Percentiles rank a stretch among this genome's conserved stretches.
Evolutionary conservation across 176 grass and related monocot genomes (phyloP).

Genomic region (Carex kokanica): DNA sequence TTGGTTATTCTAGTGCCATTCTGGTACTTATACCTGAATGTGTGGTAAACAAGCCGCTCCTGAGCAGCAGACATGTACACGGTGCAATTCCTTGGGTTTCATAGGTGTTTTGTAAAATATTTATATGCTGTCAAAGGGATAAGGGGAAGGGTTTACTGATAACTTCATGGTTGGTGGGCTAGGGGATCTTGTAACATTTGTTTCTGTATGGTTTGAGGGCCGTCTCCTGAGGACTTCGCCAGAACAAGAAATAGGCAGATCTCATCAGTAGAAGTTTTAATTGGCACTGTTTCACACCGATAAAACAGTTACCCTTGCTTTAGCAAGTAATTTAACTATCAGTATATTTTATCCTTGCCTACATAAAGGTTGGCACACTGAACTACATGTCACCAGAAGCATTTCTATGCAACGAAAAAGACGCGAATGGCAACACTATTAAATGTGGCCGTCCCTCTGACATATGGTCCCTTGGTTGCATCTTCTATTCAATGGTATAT

Average conservation of each 20-base stretch:
- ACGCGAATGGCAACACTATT: constrained; percentile 53
- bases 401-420: constrained; percentile 78
- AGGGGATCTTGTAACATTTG: no score
- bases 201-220: no score
- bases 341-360: no score
- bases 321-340: no score
- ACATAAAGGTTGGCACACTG: constrained; percentile 77
- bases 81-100: not conserved
- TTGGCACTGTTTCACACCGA: not conserved
- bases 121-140: not conserved
- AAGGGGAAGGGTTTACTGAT: not conserved
- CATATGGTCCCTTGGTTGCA: constrained; percentile 98
- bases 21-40: not conserved
- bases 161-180: not conserved
- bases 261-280: not conserved
- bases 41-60: not conserved
- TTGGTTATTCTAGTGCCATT: not conserved
- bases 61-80: not conserved
- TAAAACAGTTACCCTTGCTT: no score
- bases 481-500: constrained; percentile 96
- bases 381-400: constrained; percentile 99
- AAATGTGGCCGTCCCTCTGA: constrained; percentile 89
- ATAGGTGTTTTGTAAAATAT: not conserved
- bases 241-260: no score
- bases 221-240: no score